Evolutionary conservation across 495 filamentous ascomycete genomes (phyloP), one percentile per base, ranked within the genome.

Genomic region (Rostrohypoxylon terebratum): DNA sequence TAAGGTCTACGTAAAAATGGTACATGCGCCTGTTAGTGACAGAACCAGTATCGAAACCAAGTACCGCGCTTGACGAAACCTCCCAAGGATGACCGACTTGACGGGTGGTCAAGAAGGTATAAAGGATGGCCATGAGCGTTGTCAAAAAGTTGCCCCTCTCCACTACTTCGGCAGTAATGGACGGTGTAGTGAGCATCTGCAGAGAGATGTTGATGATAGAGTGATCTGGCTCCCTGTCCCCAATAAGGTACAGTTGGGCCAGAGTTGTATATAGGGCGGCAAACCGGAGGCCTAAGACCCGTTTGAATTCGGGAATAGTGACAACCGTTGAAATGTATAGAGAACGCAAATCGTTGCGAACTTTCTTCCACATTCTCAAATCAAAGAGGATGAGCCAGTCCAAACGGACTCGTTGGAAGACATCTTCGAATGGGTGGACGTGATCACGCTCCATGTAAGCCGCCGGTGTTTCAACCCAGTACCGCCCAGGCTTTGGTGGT

Each of bases 341-440:
- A 67, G 97, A 93, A 11, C 96, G 91, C 57, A 99, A 84, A 72
- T 97, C 91, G 45, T 93, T 92, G 13, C 96, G 90, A 7, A 94
- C 90, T 77, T 93, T 94, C 83, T 99, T 99, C 96, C 96, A 99
- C 81, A 99, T 84, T 59, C 96, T 83, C 42, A 99, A 82, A 76
- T 99, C 96, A 79, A 95, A 99, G n/a, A 99, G 86, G 45, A 99
- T 92, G 79, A 98, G 85, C 91, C 92, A 97, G 79, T 99, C 96
- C 3, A 99, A 83, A 34, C 96, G 92, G 10, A 98, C 90, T 23
- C 96, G 90, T 73, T 94, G 87, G 79, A 91, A 91, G 36, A 98
- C 80, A 75, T 99, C 91, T 75, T 98, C 96, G 60, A 94, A 88
- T 1, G 88, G 79, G 16, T 91, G 91, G 4, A 91, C 80, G 25